Base-by-base conservation (phyloP, 768 basidiomycete genomes). In the Thelephora ganbajun region DNA sequence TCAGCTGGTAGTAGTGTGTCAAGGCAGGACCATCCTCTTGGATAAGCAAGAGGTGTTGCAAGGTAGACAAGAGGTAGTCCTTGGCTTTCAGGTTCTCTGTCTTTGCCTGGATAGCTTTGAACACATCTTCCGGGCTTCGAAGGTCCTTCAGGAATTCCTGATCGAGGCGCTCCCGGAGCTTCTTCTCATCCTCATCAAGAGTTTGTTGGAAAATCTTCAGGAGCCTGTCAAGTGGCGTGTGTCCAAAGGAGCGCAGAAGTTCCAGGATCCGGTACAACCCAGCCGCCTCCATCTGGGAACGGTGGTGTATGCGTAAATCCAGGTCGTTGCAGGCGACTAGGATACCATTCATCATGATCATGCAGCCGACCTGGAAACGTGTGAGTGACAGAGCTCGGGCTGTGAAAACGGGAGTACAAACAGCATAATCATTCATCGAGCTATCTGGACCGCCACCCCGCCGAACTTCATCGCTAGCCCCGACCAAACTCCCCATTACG, bases 401-500 rank as follows among this genome's bases (percentile, higher is more conserved):
- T 18, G 11, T 16, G 22, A 11, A 18, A 2, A 23, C 20, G n/a
- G 43, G 22, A 23, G 5, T 35, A 68, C 83, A 55, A 56, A 93
- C 91, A 59, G 87, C 84, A 55, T 93, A 94, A 45, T 94, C 91
- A 51, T 82, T 83, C 51, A 93, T 61, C 39, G 76, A 74, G 36
- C 70, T 76, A 50, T 85, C 82, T 16, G 77, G 61, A 35, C 81
- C 78, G 42, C 74, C 76, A 50, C 72, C 67, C 49, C 76, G 79
- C 62, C 74, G 75, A 48, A 93, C 76, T 54, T 97, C 92, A 12
- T 93, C 88, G 55, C 92, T 94, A 19, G 91, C 90, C 0, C 96
- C 96, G 6, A 99, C 94, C 35, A 87, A 63, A 59, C 87, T 96
- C 1, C 94, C 94, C 89, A 97, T 92, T 61, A 81, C 84, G 1